Evolutionary conservation across 2,329 filamentous ascomycete genomes (phyloP), one percentile per base, ranked within the genome.

Genomic region (Aspergillus sp.): DNA sequence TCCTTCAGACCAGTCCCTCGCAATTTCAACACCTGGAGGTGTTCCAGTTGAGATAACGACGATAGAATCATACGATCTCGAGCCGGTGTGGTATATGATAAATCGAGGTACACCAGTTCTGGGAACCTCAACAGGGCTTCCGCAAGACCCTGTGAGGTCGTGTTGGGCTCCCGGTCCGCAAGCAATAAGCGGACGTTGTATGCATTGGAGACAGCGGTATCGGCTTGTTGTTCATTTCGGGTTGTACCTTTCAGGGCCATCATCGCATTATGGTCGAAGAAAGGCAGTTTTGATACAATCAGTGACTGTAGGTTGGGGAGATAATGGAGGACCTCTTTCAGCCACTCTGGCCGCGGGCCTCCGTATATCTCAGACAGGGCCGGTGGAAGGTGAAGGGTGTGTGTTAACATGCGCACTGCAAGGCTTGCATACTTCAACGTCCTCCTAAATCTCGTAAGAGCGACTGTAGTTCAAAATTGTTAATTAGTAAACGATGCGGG

Each of bases 341-440:
- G 73, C 85, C 85, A 88, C 58, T 83, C 82, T 3, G 81, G 76
- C 58, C 83, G 81, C 1, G 84, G 85, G 14, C 84, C 83, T 58
- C 82, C 84, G 67, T 87, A 87, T 29, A 87, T 80, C 67, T 87
- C 85, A 2, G 83, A 84, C 60, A 86, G 78, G 2, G 84, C 84
- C 3, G 85, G 84, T 3, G 85, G 85, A 22, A 88, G 76, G 66
- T 85, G 84, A 18, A 88, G 77, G 1, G 85, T 87, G 71, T 87
- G 85, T 7, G 85, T 87, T 52, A 86, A 73, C 53, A 80, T 79
- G 55, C 85, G 75, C 29, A 85, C 82, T 59, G 76, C 76, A 22
- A 78, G 71, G 50, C 85, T 77, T 4, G 83, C 82, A 69, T 80
- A 81, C 55, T 79, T 81, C 24, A 87, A 72, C 10, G 80, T 84